A percentile compares a stretch with the other conserved stretches of the same genome.
These are phyloP conservation scores for Xerophyta viscosa DNA, from an alignment of 106 monocot genomes.

Conservation along the genomic window DNA sequence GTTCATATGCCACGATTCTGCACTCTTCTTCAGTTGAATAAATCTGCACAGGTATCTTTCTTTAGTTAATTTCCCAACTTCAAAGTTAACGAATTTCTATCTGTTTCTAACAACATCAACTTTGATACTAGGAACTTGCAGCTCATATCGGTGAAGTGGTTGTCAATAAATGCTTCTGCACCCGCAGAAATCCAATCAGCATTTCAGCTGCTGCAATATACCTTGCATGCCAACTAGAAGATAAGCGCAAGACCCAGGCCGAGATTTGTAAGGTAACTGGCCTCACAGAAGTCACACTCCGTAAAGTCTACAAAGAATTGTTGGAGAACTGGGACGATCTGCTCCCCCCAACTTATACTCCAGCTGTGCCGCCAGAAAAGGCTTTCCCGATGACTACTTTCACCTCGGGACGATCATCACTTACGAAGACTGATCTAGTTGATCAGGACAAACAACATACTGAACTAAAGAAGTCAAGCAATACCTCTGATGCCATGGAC, in stretches of 20 bases:
- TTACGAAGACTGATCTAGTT: constrained; percentile 24
- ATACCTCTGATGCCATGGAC: constrained; percentile 17
- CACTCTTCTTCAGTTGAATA: constrained; percentile 94
- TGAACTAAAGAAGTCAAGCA: constrained; percentile 21
- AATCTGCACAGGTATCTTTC: constrained; percentile 82
- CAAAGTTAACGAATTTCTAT: neutral
- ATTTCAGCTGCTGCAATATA: constrained; percentile 97
- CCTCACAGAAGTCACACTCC: constrained; percentile 91
- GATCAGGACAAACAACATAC: constrained; percentile 45
- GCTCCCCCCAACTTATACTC: constrained; percentile 84
- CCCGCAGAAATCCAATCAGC: constrained; percentile 93
- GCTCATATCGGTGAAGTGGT: constrained; percentile 98
- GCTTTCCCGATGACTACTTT: constrained; percentile 90
- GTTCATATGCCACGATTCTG: constrained; percentile 99
- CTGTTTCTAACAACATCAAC: neutral
- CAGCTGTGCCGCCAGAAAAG: constrained; percentile 89
- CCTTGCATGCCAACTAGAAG: constrained; percentile 93
- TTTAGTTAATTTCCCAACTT: neutral
- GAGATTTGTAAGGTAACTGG: constrained; percentile 99
- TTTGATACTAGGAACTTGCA: constrained; percentile 72
- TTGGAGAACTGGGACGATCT: constrained; percentile 96
- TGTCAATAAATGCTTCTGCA: constrained; percentile 96
- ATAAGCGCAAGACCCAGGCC: constrained; percentile 97
- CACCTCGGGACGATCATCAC: constrained; percentile 47
- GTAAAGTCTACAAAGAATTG: constrained; percentile 96